Conservation (phyloP, 2,329 filamentous ascomycete genomes). For the Colletotrichum chlorophyti region DNA sequence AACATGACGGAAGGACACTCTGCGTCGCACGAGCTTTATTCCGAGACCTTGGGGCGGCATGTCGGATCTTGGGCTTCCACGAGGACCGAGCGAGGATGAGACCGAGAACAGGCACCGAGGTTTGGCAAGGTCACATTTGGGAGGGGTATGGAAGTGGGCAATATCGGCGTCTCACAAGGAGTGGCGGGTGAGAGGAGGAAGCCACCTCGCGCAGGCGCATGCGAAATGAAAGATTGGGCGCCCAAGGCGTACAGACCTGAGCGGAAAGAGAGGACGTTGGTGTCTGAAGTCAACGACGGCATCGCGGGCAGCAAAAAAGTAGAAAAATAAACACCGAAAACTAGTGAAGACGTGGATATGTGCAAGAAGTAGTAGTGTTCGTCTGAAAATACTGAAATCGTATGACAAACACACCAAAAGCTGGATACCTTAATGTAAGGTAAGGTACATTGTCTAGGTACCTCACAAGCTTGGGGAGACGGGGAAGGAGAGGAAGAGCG, state of each 20-base stretch:
- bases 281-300: no score
- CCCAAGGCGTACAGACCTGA: slow-evolving; percentile 17
- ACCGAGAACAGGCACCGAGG: not conserved
- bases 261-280: no score
- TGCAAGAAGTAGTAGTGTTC: no score
- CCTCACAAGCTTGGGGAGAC: no score
- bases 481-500: not conserved
- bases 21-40: not conserved
- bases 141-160: not conserved
- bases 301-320: no score
- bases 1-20: not conserved
- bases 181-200: slow-evolving; percentile 3
- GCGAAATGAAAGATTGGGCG: slow-evolving; percentile 11
- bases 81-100: slow-evolving; percentile 8
- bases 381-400: no score
- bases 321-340: no score
- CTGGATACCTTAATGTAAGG: no score
- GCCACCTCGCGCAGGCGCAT: slow-evolving; percentile 5
- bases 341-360: no score
- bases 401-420: no score
- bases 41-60: not conserved
- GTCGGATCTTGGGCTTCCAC: not conserved
- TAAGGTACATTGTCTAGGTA: no score
- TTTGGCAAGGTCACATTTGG: slow-evolving; percentile 4
- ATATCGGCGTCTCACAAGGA: slow-evolving; percentile 16